Evolutionary conservation across 129 eudicot genomes (phyloP).

Genomic region (carrot (Daucus carota)): DNA sequence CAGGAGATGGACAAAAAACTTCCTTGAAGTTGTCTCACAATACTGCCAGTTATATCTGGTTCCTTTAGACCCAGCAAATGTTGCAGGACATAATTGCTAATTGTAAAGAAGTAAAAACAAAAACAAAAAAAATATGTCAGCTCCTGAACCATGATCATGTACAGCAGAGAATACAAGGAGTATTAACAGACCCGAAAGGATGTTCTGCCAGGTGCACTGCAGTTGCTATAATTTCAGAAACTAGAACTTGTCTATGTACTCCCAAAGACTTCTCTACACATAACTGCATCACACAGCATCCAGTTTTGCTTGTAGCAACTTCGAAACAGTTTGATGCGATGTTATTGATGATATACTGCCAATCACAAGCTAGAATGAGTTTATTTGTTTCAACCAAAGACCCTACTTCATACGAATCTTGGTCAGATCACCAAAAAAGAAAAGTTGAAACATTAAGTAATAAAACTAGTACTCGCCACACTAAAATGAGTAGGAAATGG

Average conservation of each 20-base stretch:
- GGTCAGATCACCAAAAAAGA: background rate
- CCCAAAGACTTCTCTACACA: slow-evolving; percentile 46
- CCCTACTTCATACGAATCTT: background rate
- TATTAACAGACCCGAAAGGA: slow-evolving; percentile 50
- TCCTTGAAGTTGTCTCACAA: slow-evolving; percentile 42
- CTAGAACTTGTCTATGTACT: slow-evolving; percentile 26
- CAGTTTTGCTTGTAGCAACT: slow-evolving; percentile 56
- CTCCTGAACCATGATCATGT: background rate
- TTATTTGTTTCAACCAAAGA: background rate
- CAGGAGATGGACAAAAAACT: slow-evolving; percentile 36
- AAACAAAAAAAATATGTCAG: slow-evolving; percentile 1
- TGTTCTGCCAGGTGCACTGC: slow-evolving; percentile 60
- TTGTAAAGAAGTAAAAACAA: background rate
- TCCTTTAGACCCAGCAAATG: slow-evolving; percentile 42
- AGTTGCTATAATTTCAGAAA: slow-evolving; percentile 34
- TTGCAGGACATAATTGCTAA: slow-evolving; percentile 77
- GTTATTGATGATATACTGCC: slow-evolving; percentile 41
- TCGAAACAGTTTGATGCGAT: slow-evolving; percentile 47
- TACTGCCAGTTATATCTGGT: slow-evolving; percentile 29
- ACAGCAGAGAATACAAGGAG: background rate
- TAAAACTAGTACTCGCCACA: too few species aligned
- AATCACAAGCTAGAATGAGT: slow-evolving; percentile 17
- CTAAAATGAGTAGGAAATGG: background rate
- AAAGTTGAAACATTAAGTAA: too few species aligned
- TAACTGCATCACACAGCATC: slow-evolving; percentile 65